Percentiles rank a stretch among this genome's conserved stretches.
Conservation (phyloP, 192 early-diverging fungal species). For the Entomortierella parvispora region DNA sequence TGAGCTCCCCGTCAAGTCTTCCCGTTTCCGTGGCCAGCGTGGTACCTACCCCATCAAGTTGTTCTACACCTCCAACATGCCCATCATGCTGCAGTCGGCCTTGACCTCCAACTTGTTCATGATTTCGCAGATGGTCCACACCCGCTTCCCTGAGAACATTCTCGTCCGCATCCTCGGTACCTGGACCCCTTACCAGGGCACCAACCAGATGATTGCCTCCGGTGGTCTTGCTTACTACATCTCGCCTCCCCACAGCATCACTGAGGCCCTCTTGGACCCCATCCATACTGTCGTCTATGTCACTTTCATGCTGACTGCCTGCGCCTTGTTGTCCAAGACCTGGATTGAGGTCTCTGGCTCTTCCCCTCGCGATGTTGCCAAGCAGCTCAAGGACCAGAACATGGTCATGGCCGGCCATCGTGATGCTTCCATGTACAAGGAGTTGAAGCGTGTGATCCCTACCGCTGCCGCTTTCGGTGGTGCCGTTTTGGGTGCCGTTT, state of each 20-base stretch:
- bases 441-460: slow-evolving; percentile 98
- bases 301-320: slow-evolving; percentile 93
- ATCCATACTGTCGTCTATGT: slow-evolving; percentile 96
- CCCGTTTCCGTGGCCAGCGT: slow-evolving; percentile 94
- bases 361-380: slow-evolving; percentile 96
- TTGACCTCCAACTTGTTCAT: slow-evolving; percentile 97
- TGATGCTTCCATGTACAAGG: slow-evolving; percentile 98
- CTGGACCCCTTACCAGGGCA: slow-evolving; percentile 95
- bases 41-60: slow-evolving; percentile 99
- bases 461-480: slow-evolving; percentile 98
- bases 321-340: slow-evolving; percentile 96
- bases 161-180: slow-evolving; percentile 94
- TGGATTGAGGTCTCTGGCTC: slow-evolving; percentile 99
- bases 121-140: slow-evolving; percentile 98
- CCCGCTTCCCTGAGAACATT: slow-evolving; percentile 96
- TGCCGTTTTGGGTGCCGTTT: slow-evolving; percentile 94
- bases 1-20: slow-evolving; percentile 98
- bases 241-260: slow-evolving; percentile 91
- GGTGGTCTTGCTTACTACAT: slow-evolving; percentile 98
- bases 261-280: slow-evolving; percentile 88
- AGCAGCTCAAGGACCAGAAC: slow-evolving; percentile 97
- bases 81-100: slow-evolving; percentile 99
- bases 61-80: slow-evolving; percentile 99
- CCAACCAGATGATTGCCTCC: slow-evolving; percentile 93
- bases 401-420: slow-evolving; percentile 95